Evolutionary conservation across 306 rosid genomes (phyloP).

Genomic region (Ziziphus jujuba): DNA sequence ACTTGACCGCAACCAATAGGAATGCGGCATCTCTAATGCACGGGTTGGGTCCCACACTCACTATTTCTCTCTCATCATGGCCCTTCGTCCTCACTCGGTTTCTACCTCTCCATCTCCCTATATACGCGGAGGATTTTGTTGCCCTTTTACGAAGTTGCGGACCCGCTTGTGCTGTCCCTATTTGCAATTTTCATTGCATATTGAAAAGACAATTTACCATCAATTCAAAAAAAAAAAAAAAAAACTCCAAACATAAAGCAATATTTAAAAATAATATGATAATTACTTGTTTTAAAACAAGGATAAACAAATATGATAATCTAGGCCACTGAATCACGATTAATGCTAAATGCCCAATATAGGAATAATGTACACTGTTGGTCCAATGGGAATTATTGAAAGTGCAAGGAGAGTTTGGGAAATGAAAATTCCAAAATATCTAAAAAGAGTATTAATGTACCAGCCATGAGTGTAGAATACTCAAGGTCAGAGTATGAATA

Average conservation of each 20-base stretch:
- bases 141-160: not conserved
- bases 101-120: not conserved
- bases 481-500: conserved; percentile 34
- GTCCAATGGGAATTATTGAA: not conserved
- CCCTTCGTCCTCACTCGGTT: too few relatives aligned
- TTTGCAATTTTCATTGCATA: too few relatives aligned
- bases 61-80: too few relatives aligned
- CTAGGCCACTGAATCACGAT: too few relatives aligned
- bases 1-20: conserved; percentile 35
- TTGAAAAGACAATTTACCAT: too few relatives aligned
- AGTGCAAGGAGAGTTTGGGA: conserved; percentile 23
- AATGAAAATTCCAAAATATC: not conserved
- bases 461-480: conserved; percentile 32
- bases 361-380: too few relatives aligned
- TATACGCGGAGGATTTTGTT: conserved; percentile 17
- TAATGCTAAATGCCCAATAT: too few relatives aligned
- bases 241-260: too few relatives aligned
- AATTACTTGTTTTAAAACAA: too few relatives aligned
- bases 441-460: conserved; percentile 24
- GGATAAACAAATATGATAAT: too few relatives aligned
- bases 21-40: conserved; percentile 46
- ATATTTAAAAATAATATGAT: too few relatives aligned
- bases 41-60: conserved; percentile 37
- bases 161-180: conserved; percentile 14
- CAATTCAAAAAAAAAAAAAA: too few relatives aligned